Base-by-base conservation (phyloP, 2,329 filamentous ascomycete species). In the Penicillium sp. region DNA sequence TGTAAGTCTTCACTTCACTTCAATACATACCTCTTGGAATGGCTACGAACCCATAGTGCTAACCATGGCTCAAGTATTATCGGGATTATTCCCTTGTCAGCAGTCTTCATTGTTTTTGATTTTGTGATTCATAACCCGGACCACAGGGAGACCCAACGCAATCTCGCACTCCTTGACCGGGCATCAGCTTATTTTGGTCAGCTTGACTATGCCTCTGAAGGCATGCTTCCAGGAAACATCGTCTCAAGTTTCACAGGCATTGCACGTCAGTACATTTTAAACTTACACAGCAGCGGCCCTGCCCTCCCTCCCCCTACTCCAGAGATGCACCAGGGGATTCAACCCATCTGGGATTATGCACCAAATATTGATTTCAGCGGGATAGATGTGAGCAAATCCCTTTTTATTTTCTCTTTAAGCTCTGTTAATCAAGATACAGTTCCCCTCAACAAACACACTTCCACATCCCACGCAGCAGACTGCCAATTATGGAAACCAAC, bases 1-100 rank as follows among this genome's bases (percentile, higher is more conserved):
- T 68, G 73, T 75, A 63, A 63, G 63, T 61, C 58, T 8, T 52
- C 21, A 42, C 21, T 14, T 14, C 8, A 34, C 1, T 3, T 34
- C 8, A 7, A 34, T n/a, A n/a, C n/a, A n/a, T n/a, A n/a, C n/a
- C n/a, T n/a, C n/a, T n/a, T n/a, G n/a, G n/a, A n/a, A n/a, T n/a
- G n/a, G n/a, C n/a, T n/a, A n/a, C n/a, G 1, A 31, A 36, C n/a
- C 7, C 16, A n/a, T 16, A 10, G 14, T 18, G 11, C 39, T 28
- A 45, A 37, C 13, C 16, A 0, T 18, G 19, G 9, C 16, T 10
- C 11, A 9, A 37, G 34, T 16, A 37, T 37, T 19, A 2, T 37
- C 9, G 18, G 34, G 9, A 13, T 37, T 18, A 37, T 37, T 16
- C 34, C 34, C 8, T 21, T 37, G 16, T 37, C 34, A 11, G 34